Conservation (phyloP, 176 grass and related monocot species). For the Eragrostis curvula region DNA sequence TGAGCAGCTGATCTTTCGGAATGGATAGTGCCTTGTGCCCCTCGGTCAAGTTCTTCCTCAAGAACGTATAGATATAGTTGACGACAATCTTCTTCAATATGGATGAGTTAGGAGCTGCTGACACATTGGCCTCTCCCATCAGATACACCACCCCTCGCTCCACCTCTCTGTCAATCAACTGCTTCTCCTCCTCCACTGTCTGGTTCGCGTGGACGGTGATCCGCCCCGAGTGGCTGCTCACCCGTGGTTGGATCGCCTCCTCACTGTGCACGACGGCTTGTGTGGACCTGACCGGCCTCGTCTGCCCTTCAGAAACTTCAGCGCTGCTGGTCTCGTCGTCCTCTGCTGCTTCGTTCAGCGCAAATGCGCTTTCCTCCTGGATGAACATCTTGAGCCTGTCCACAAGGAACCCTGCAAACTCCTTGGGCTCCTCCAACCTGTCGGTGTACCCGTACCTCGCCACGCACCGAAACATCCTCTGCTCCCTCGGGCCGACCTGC, state of each 20-base stretch:
- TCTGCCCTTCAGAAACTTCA: too few species aligned
- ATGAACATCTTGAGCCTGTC: slow-evolving; percentile 71
- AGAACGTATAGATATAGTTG: slow-evolving; percentile 59
- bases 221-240: too few species aligned
- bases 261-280: too few species aligned
- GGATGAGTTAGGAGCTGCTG: background rate
- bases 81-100: slow-evolving; percentile 19
- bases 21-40: slow-evolving; percentile 52
- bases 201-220: too few species aligned
- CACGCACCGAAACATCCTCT: slow-evolving; percentile 73
- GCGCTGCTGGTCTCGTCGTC: background rate
- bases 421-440: slow-evolving; percentile 44
- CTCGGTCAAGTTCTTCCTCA: slow-evolving; percentile 64
- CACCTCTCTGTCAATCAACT: background rate
- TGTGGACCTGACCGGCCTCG: too few species aligned
- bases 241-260: too few species aligned
- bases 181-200: background rate
- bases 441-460: slow-evolving; percentile 72
- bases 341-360: background rate
- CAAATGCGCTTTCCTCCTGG: slow-evolving; percentile 33
- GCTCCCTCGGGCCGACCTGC: slow-evolving; percentile 49
- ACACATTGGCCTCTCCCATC: background rate
- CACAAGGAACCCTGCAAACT: slow-evolving; percentile 63
- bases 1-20: slow-evolving; percentile 64
- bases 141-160: background rate